phyloP scores from a whole-genome alignment of 768 basidiomycete genomes.

The Leccinum ochraceum region DNA sequence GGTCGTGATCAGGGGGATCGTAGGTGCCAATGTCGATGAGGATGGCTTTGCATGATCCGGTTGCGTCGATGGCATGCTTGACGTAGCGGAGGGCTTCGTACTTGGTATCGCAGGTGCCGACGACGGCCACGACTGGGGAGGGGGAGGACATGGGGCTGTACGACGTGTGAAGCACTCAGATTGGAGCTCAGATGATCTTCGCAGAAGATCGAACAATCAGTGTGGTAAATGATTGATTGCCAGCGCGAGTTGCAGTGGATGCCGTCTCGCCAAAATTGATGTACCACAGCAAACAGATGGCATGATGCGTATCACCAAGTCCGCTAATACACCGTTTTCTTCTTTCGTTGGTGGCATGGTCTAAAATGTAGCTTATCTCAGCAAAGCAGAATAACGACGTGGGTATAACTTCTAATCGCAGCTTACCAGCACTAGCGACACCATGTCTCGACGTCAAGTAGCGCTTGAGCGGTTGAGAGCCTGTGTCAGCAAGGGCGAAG shows the following conservation, averaged over 20 bases:
- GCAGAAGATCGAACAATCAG: too few relatives aligned
- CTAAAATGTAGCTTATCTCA: slow-evolving; percentile 20
- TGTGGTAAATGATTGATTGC: not conserved
- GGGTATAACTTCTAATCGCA: too few relatives aligned
- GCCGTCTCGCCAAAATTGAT: too few relatives aligned
- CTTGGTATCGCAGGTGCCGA: slow-evolving; percentile 34
- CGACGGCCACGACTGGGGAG: slow-evolving; percentile 22
- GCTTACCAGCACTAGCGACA: not conserved
- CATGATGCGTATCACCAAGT: too few relatives aligned
- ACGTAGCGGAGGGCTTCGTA: slow-evolving; percentile 25
- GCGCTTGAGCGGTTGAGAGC: slow-evolving; percentile 15
- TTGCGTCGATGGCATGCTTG: slow-evolving; percentile 17
- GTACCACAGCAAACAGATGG: too few relatives aligned
- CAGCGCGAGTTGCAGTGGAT: not conserved
- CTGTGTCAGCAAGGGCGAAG: slow-evolving; percentile 18
- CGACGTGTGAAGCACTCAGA: too few relatives aligned
- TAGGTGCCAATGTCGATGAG: slow-evolving; percentile 27
- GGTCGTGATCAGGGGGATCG: slow-evolving; percentile 12
- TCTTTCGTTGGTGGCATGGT: too few relatives aligned
- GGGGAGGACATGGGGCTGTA: not conserved
- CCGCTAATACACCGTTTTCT: too few relatives aligned
- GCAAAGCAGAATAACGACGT: not conserved
- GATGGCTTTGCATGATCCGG: slow-evolving; percentile 26
- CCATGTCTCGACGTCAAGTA: slow-evolving; percentile 22
- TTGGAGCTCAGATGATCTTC: too few relatives aligned